A percentile compares a stretch with the other conserved stretches of the same genome.
These are phyloP conservation scores for Coniosporium uncinatum DNA, from an alignment of 2,329 filamentous ascomycete species.

Conservation along the genomic window DNA sequence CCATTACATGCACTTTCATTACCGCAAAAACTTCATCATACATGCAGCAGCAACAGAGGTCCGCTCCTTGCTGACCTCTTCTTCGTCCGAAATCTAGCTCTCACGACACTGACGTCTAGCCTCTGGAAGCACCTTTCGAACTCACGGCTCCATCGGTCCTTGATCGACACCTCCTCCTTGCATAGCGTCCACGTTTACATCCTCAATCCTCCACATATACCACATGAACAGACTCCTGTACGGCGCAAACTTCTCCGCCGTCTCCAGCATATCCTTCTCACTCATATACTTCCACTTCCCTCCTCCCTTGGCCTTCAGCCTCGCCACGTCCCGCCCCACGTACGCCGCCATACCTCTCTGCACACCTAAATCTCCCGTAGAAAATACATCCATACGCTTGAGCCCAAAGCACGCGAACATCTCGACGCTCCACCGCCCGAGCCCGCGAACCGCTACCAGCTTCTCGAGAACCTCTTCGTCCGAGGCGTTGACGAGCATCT, in stretches of 20 bases:
- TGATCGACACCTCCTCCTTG: too few relatives aligned
- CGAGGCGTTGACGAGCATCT: slow-evolving; percentile 69
- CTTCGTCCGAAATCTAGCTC: too few relatives aligned
- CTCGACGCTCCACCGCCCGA: slow-evolving; percentile 90
- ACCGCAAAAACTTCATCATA: too few relatives aligned
- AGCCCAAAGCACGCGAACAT: slow-evolving; percentile 98
- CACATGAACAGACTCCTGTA: slow-evolving; percentile 96
- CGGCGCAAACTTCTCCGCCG: slow-evolving; percentile 74
- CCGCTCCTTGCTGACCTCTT: too few relatives aligned
- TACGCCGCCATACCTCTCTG: slow-evolving; percentile 93
- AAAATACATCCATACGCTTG: slow-evolving; percentile 92
- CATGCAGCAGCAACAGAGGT: too few relatives aligned
- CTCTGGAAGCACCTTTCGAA: too few relatives aligned
- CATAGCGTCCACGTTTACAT: slow-evolving; percentile 63
- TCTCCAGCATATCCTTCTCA: slow-evolving; percentile 85
- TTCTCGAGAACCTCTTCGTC: slow-evolving; percentile 84
- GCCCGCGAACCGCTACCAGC: slow-evolving; percentile 78
- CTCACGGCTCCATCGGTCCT: too few relatives aligned
- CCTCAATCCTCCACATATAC: slow-evolving; percentile 92
- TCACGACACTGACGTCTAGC: too few relatives aligned
- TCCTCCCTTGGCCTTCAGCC: slow-evolving; percentile 71
- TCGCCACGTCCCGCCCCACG: slow-evolving; percentile 74
- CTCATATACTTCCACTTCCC: slow-evolving; percentile 99
- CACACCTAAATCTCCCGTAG: slow-evolving; percentile 86
- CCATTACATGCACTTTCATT: too few relatives aligned